These are phyloP conservation scores for Termitomyces sp. DNA, from an alignment of 768 basidiomycete species.

Conservation along the genomic window DNA sequence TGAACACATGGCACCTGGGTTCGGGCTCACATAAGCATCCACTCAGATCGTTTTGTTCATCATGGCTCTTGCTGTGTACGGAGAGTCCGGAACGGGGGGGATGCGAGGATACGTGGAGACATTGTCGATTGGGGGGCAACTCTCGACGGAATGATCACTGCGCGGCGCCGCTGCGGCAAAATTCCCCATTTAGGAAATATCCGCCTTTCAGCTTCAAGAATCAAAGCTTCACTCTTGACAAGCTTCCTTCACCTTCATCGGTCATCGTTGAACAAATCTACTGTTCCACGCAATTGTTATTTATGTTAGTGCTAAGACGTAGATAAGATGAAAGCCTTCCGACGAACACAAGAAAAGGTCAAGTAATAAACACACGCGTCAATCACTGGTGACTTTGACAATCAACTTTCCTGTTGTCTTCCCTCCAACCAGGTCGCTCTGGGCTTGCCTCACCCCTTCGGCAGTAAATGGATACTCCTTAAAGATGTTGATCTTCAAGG, in stretches of 20 bases:
- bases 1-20: not conserved
- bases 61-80: not conserved
- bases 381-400: constrained; percentile 50
- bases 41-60: not conserved
- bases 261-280: not conserved
- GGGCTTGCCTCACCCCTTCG: constrained; percentile 74
- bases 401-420: constrained; percentile 86
- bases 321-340: not conserved
- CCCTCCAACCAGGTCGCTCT: constrained; percentile 72
- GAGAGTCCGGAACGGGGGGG: not conserved
- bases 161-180: not conserved
- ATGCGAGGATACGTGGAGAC: not conserved
- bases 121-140: not conserved
- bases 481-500: constrained; percentile 63
- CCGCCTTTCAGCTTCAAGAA: no score
- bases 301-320: not conserved
- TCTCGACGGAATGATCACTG: no score
- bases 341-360: not conserved
- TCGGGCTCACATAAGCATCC: not conserved
- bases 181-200: not conserved
- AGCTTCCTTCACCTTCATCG: no score
- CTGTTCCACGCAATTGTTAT: not conserved
- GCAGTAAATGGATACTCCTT: constrained; percentile 82
- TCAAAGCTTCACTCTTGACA: no score
- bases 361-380: not conserved